These are phyloP conservation scores for Chlorella sp. DNA, from an alignment of 139 green algal species.

Conservation along the genomic window DNA sequence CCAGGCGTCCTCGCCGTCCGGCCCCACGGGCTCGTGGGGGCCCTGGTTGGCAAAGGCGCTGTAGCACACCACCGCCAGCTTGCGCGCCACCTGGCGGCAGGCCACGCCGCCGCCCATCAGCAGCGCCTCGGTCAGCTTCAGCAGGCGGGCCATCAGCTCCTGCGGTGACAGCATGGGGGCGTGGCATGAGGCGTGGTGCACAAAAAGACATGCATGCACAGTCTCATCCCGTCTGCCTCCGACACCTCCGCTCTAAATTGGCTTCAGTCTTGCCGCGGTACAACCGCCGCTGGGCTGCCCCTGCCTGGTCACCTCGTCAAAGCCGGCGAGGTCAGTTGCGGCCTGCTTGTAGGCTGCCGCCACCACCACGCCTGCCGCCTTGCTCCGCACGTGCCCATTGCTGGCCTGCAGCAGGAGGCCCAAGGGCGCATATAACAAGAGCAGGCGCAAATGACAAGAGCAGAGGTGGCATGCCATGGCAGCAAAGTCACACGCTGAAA, in stretches of 20 bases:
- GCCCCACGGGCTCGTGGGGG: background rate
- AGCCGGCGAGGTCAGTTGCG: background rate
- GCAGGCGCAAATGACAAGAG: too few species aligned
- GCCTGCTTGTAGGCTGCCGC: background rate
- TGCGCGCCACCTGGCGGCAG: background rate
- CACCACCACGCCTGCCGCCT: background rate
- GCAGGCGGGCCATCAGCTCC: background rate
- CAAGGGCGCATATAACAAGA: too few species aligned
- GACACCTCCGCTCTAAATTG: too few species aligned
- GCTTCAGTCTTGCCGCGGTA: background rate
- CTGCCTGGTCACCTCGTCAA: background rate
- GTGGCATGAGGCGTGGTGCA: too few species aligned
- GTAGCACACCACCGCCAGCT: constrained; percentile 21
- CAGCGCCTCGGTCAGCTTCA: constrained; percentile 5
- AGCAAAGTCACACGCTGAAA: too few species aligned
- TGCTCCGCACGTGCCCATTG: background rate
- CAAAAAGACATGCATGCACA: too few species aligned
- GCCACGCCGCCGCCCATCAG: background rate
- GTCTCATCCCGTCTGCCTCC: too few species aligned
- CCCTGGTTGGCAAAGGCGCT: background rate
- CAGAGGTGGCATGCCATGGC: too few species aligned
- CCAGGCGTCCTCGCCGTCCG: background rate
- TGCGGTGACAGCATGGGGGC: background rate
- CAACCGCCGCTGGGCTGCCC: background rate
- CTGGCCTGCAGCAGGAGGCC: background rate